Evolutionary conservation across 73 alveolate genomes (phyloP), one percentile per base, ranked within the genome.

Genomic region (Stentor coeruleus): DNA sequence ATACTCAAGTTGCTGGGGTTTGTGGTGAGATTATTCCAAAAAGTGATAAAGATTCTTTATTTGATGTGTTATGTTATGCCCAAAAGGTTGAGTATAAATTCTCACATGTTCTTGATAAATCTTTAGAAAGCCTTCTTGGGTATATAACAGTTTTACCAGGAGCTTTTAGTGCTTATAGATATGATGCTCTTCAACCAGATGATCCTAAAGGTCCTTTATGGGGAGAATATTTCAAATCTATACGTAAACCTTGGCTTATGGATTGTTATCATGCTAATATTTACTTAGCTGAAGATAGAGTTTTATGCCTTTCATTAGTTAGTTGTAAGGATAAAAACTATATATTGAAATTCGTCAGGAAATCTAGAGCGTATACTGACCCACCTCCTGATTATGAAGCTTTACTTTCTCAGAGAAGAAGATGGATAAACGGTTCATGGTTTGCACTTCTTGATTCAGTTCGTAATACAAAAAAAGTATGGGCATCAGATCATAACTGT

Each of bases 71-170:
- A 6, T 49, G 66, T 20, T 49, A 28, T 28, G 83, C 83, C 31
- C 83, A 75, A 75, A 28, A 26, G 1, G 83, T 75, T 75, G 83
- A 75, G 2, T 75, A 75, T 2, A 75, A 75, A 75, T 75, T 75
- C 38, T 36, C 83, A 1, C 83, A 75, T 38, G 38, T 75, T 3
- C 36, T 75, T 1, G 83, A 75, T 2, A 75, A 75, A 2, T 31
- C 83, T 37, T 33, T 75, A 28, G 83, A 75, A 75, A 38, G 76
- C 38, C n/a, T 75, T 2, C 31, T 75, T 33, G 83, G 83, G 15
- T 81, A 79, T 58, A 77, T 59, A 3, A 38, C 91, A 3, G 88
- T 85, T 2, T 84, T 85, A 4, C 91, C 91, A 35, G 88, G 91
- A 0, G 91, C 87, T 1, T 84, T 84, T 58, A 75, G 86, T 38